Base-by-base conservation (phyloP, 345 rosid species). In the Brassica cretica region DNA sequence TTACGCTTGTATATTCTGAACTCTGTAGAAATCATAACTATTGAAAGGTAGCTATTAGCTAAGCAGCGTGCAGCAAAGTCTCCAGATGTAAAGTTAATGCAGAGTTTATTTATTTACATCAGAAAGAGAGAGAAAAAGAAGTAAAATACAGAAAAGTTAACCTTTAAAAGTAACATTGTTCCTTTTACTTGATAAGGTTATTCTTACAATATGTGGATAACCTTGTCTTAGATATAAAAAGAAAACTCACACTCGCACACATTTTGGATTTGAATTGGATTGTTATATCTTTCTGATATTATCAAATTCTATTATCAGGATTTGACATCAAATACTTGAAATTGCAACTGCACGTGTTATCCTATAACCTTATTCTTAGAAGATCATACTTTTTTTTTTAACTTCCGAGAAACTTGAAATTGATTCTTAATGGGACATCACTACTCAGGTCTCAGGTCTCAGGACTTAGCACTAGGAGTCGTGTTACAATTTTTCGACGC, bases 341-440 rank as follows among this genome's bases (percentile, higher is more conserved):
- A 72, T 66, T 72, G 39, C 32, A 78, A 67, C 58, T 72, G 73
- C 74, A 78, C 64, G 70, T 78, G 77, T 60, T 67, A 33, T 6
- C 4, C 0, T 7, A 21, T 66, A 71, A 72, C 49, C 72, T 56
- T 33, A 56, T 37, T 35, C 32, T 37, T 10, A 58, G 21, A 65
- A 27, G 61, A 67, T 8, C 69, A 60, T 24, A 66, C 19, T 46
- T 30, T 39, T 65, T 44, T 66, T 29, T 51, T 72, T 59, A 60
- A 8, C 73, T 67, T 78, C 76, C 27, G 9, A 60, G n/a, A 72
- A 66, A 67, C 64, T 32, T 32, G 62, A 73, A 67, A 67, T 46
- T 73, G 74, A 32, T 73, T 24, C 68, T 73, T 60, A 78, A 78
- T 71, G 73, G 63, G 82, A 67, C 70, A 63, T 78, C 82, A 67